Evolutionary conservation across 352 stramenopile species (phyloP).

Genomic region (Globisporangium barbulae): DNA sequence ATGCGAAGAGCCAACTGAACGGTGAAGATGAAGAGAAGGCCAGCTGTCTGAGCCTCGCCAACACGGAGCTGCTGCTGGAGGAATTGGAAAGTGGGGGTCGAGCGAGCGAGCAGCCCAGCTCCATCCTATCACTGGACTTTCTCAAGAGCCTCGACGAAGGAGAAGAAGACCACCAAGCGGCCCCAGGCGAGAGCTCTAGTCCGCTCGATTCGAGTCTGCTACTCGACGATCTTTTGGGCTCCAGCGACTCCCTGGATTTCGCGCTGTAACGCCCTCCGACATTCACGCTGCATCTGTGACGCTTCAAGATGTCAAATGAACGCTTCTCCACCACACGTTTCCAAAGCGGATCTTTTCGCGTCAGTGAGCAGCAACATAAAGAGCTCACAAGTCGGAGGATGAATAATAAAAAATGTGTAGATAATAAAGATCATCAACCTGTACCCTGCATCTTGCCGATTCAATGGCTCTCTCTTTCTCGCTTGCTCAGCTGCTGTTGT

Average conservation of each 20-base stretch:
- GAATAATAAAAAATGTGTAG: slow-evolving; percentile 7
- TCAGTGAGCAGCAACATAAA: not conserved
- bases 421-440: slow-evolving; percentile 1
- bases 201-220: not conserved
- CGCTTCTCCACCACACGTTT: not conserved
- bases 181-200: not conserved
- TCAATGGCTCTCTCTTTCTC: not conserved
- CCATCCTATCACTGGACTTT: not conserved
- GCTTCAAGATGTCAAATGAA: not conserved
- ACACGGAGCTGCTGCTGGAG: not conserved
- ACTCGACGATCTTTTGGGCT: slow-evolving; percentile 9
- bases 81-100: slow-evolving; percentile 1
- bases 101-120: not conserved
- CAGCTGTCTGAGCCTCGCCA: not conserved
- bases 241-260: not conserved
- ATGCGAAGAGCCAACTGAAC: not conserved
- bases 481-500: slow-evolving; percentile 19
- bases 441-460: not conserved
- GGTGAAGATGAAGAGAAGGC: not conserved
- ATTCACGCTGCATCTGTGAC: not conserved
- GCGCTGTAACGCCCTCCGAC: not conserved
- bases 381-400: not conserved
- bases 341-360: not conserved
- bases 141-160: slow-evolving; percentile 1
- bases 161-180: not conserved